Conservation (phyloP, 352 stramenopile species). For the Phytophthora boehmeriae region DNA sequence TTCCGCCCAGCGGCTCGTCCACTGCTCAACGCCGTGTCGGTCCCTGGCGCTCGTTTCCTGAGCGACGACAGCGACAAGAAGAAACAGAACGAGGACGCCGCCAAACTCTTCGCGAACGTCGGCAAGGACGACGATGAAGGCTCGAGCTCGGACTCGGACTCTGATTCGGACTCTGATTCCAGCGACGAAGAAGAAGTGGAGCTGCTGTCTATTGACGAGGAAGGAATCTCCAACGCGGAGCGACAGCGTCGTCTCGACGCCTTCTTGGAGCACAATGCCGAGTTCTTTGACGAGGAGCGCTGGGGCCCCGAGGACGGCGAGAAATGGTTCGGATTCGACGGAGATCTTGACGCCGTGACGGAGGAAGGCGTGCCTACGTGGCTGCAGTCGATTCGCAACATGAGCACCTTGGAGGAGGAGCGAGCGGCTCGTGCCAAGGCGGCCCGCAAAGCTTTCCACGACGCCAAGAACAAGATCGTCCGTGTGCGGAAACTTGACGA, state of each 20-base stretch:
- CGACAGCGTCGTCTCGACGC: conserved; percentile 31
- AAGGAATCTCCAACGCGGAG: conserved; percentile 35
- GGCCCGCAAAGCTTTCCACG: conserved; percentile 62
- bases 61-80: conserved; percentile 22
- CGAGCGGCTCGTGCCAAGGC: conserved; percentile 74
- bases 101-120: conserved; percentile 33
- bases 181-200: conserved; percentile 39
- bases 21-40: conserved; percentile 11
- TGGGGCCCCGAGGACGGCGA: conserved; percentile 70
- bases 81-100: conserved; percentile 18
- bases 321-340: conserved; percentile 84
- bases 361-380: conserved; percentile 80
- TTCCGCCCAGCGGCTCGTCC: conserved; percentile 14
- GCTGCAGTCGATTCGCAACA: conserved; percentile 81
- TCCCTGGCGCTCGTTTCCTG: conserved; percentile 22
- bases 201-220: conserved; percentile 40
- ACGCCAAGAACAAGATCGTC: conserved; percentile 78
- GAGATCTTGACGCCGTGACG: conserved; percentile 77
- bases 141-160: conserved; percentile 19
- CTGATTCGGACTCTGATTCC: conserved; percentile 22
- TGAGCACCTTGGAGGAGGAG: conserved; percentile 66
- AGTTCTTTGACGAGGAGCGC: conserved; percentile 75
- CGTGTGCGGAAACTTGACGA: conserved; percentile 76
- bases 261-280: conserved; percentile 49
- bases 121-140: conserved; percentile 19